These are phyloP conservation scores for Candida sp. DNA, from an alignment of 1,139 yeast species.

Conservation along the genomic window DNA sequence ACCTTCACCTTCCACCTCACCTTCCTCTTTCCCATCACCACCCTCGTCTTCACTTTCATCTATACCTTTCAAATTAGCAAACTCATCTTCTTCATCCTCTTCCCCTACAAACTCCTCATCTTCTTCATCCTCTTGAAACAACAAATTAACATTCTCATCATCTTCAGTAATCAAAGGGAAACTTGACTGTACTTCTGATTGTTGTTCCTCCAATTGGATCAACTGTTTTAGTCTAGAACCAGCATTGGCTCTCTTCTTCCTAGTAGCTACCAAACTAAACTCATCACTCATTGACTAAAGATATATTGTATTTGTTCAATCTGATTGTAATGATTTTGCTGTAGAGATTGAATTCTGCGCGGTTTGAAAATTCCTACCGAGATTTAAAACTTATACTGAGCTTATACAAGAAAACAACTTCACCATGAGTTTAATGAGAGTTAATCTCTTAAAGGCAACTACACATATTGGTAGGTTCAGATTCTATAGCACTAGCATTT, in stretches of 20 bases:
- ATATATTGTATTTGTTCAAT: not conserved
- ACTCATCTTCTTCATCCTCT: conserved; percentile 40
- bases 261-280: conserved; percentile 62
- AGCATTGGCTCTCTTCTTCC: conserved; percentile 82
- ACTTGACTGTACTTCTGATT: conserved; percentile 30
- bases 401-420: too few relatives aligned
- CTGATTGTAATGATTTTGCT: too few relatives aligned
- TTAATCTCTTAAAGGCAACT: not conserved
- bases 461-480: not conserved
- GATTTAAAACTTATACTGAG: too few relatives aligned
- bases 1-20: conserved; percentile 12
- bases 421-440: too few relatives aligned
- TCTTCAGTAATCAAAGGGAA: conserved; percentile 44
- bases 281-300: conserved; percentile 16
- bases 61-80: conserved; percentile 19
- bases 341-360: too few relatives aligned
- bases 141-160: conserved; percentile 68
- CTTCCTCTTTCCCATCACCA: conserved; percentile 10
- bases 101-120: conserved; percentile 77
- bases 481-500: conserved; percentile 26
- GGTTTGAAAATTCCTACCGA: too few relatives aligned
- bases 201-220: conserved; percentile 62
- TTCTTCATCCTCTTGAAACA: conserved; percentile 83
- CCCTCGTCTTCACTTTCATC: conserved; percentile 20
- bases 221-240: conserved; percentile 80